Percentiles rank a stretch among this genome's conserved stretches.
Evolutionary conservation across 2,329 filamentous ascomycete species (phyloP).

Genomic region (Penicillium sp.): DNA sequence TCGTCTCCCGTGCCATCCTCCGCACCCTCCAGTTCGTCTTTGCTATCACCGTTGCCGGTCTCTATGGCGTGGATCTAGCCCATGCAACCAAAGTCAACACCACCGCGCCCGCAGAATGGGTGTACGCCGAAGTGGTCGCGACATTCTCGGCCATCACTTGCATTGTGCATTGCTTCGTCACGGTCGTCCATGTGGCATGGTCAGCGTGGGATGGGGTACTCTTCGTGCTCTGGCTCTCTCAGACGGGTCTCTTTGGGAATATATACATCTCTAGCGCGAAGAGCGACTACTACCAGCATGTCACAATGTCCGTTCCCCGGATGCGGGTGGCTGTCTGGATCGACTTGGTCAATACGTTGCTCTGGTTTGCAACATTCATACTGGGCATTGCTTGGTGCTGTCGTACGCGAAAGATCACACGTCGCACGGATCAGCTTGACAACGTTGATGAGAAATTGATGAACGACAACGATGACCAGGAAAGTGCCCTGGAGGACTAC

Average conservation of each 20-base stretch:
- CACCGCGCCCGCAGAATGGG: constrained; percentile 14
- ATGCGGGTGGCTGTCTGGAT: constrained; percentile 13
- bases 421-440: constrained; percentile 1
- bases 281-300: neutral
- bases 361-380: constrained; percentile 10
- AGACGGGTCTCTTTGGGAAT: constrained; percentile 8
- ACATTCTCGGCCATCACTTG: constrained; percentile 15
- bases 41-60: constrained; percentile 13
- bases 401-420: constrained; percentile 7
- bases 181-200: constrained; percentile 8
- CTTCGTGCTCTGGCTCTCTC: constrained; percentile 10
- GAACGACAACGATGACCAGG: no score
- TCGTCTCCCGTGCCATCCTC: constrained; percentile 9
- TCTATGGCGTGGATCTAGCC: constrained; percentile 21
- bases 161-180: constrained; percentile 10
- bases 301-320: constrained; percentile 3
- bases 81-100: constrained; percentile 13
- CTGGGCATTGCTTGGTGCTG: constrained; percentile 12
- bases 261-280: constrained; percentile 3
- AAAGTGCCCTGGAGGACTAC: no score
- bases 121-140: constrained; percentile 20
- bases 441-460: no score
- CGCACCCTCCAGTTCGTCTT: constrained; percentile 19
- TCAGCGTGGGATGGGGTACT: constrained; percentile 11
- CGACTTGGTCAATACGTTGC: constrained; percentile 9